These are phyloP conservation scores for Backusella westeae DNA, from an alignment of 192 early-diverging fungal genomes.

Conservation along the genomic window DNA sequence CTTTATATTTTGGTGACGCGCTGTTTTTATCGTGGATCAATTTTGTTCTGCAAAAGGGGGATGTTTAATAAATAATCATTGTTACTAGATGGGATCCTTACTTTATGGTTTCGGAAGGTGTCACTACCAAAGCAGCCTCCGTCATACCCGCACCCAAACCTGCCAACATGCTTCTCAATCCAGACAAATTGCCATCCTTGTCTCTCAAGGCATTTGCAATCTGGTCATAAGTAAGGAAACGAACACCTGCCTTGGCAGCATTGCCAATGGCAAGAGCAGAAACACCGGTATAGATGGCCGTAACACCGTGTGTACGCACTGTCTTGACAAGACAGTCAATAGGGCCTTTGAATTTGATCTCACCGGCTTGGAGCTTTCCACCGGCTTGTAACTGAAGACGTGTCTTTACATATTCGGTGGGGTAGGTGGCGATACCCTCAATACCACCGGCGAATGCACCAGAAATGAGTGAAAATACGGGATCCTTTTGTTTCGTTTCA, in stretches of 20 bases:
- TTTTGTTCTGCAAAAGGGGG: slow-evolving; percentile 64
- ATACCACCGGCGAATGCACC: slow-evolving; percentile 88
- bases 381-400: slow-evolving; percentile 86
- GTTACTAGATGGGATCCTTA: slow-evolving; percentile 26
- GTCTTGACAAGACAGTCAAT: slow-evolving; percentile 77
- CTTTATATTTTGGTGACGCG: slow-evolving; percentile 70
- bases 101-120: slow-evolving; percentile 95
- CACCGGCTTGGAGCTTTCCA: slow-evolving; percentile 32
- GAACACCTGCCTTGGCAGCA: slow-evolving; percentile 88
- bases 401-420: slow-evolving; percentile 95
- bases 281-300: slow-evolving; percentile 82
- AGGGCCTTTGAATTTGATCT: slow-evolving; percentile 69
- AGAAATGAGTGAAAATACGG: slow-evolving; percentile 70
- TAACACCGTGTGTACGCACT: slow-evolving; percentile 66
- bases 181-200: slow-evolving; percentile 67
- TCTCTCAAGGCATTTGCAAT: slow-evolving; percentile 73
- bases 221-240: slow-evolving; percentile 90
- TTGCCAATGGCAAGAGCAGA: slow-evolving; percentile 91
- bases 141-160: slow-evolving; percentile 86
- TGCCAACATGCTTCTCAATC: slow-evolving; percentile 66
- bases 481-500: slow-evolving; percentile 37
- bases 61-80: neutral
- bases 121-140: slow-evolving; percentile 88
- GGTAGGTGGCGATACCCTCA: slow-evolving; percentile 91
- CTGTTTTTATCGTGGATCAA: slow-evolving; percentile 89